Evolutionary conservation across 768 basidiomycete genomes (phyloP).

Genomic region (Tephrocybe rancida): DNA sequence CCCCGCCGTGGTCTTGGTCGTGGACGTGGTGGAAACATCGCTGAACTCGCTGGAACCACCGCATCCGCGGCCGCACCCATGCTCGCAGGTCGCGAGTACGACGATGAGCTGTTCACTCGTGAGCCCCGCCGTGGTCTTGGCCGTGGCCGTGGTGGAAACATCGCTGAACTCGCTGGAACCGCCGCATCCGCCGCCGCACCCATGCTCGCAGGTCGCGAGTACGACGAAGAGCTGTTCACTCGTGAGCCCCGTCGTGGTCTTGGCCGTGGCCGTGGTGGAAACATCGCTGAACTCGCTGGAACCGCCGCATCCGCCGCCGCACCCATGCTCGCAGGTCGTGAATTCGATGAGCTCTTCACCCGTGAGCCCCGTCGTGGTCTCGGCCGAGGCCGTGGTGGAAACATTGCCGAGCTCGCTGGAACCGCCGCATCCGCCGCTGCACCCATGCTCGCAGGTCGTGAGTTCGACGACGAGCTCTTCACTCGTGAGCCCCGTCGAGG

Average conservation of each 20-base stretch:
- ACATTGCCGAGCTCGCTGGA: background rate
- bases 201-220: background rate
- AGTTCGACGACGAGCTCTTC: slow-evolving; percentile 5
- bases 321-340: slow-evolving; percentile 2
- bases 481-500: background rate
- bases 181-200: background rate
- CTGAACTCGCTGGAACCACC: background rate
- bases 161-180: background rate
- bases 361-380: slow-evolving; percentile 1
- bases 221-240: slow-evolving; percentile 1
- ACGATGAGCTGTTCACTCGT: background rate
- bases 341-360: background rate
- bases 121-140: background rate
- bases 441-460: background rate
- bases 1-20: background rate
- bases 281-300: background rate
- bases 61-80: background rate
- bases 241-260: background rate
- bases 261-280: background rate
- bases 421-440: background rate
- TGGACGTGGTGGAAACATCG: background rate
- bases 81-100: background rate
- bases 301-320: slow-evolving; percentile 6
- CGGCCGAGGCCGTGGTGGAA: background rate
- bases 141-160: background rate